Conservation (phyloP, 2,329 filamentous ascomycete species). For the Arthroderma uncinatum region DNA sequence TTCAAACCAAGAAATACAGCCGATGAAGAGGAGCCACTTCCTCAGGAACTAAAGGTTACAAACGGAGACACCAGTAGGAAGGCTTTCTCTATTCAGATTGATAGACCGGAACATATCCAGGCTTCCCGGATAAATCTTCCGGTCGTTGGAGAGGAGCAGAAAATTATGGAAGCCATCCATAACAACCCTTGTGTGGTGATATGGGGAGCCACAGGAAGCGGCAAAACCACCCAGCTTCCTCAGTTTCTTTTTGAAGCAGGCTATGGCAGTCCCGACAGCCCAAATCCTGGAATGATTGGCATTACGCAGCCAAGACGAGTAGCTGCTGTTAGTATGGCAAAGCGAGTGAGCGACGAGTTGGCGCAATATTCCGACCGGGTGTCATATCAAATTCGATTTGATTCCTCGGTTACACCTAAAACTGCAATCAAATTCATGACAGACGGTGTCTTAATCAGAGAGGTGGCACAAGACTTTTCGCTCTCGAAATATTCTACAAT, state of each 20-base stretch:
- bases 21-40: constrained; percentile 31
- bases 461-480: constrained; percentile 80
- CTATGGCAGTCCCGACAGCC: constrained; percentile 66
- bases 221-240: constrained; percentile 94
- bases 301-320: constrained; percentile 91
- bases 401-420: constrained; percentile 65
- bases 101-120: constrained; percentile 62
- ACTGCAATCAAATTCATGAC: constrained; percentile 99
- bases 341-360: constrained; percentile 76
- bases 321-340: constrained; percentile 92
- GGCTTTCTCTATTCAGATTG: constrained; percentile 62
- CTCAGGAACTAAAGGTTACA: constrained; percentile 30
- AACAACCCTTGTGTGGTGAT: constrained; percentile 83
- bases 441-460: constrained; percentile 84
- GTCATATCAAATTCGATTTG: constrained; percentile 90
- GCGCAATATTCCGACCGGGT: constrained; percentile 66
- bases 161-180: constrained; percentile 94
- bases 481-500: constrained; percentile 85
- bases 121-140: constrained; percentile 67
- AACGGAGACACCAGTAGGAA: constrained; percentile 48
- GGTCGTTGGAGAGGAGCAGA: constrained; percentile 89
- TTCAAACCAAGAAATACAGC: constrained; percentile 27
- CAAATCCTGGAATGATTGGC: constrained; percentile 83
- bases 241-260: constrained; percentile 94
- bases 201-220: constrained; percentile 89